A percentile compares a stretch with the other conserved stretches of the same genome.
Evolutionary conservation across 306 rosid genomes (phyloP).

Genomic region (Comarum palustre): DNA sequence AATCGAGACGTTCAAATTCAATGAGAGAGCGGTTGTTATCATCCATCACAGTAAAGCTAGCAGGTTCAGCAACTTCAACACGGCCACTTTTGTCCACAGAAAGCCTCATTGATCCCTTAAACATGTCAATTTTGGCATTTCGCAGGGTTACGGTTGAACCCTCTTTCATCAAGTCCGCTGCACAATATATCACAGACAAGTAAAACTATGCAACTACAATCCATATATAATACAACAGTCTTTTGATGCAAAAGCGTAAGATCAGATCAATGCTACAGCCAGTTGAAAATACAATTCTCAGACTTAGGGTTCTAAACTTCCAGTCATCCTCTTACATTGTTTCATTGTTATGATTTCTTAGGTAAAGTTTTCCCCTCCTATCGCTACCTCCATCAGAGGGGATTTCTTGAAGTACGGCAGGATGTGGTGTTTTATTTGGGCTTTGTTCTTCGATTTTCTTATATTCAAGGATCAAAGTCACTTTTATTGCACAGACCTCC

Average conservation of each 20-base stretch:
- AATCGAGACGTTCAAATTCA: slow-evolving; percentile 38
- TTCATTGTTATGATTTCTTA: background rate
- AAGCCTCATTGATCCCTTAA: slow-evolving; percentile 44
- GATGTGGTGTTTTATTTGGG: too few species aligned
- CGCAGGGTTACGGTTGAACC: slow-evolving; percentile 33
- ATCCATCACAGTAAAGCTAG: slow-evolving; percentile 37
- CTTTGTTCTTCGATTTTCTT: too few species aligned
- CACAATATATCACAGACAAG: background rate
- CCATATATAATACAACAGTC: background rate
- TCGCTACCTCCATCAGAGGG: background rate
- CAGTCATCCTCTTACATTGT: background rate
- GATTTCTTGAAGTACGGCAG: background rate
- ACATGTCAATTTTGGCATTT: slow-evolving; percentile 42
- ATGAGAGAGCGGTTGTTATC: slow-evolving; percentile 44
- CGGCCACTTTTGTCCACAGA: slow-evolving; percentile 45
- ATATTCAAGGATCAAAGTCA: background rate
- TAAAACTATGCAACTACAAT: background rate
- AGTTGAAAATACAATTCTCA: background rate
- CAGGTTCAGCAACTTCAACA: slow-evolving; percentile 38
- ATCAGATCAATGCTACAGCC: background rate
- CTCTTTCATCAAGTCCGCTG: slow-evolving; percentile 41
- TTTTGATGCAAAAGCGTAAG: background rate
- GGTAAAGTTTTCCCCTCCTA: background rate
- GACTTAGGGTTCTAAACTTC: background rate
- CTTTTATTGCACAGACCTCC: background rate